Conservation (phyloP, 2,329 filamentous ascomycete genomes). For the Stenocarpella maydis region DNA sequence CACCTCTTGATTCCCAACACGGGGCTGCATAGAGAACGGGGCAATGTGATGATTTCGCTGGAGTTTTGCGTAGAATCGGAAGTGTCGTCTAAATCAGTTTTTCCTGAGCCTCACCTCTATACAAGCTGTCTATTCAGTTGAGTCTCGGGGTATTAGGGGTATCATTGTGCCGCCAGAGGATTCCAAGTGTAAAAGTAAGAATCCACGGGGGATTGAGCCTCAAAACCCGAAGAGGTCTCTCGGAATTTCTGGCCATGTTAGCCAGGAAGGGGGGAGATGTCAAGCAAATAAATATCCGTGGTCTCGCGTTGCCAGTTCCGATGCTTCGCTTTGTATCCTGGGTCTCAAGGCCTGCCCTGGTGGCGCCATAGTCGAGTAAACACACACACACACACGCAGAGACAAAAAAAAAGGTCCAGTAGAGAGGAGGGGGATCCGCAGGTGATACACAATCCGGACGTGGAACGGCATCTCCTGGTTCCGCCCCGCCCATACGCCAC, state of each 20-base stretch:
- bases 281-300: no score
- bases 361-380: neutral
- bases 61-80: slow-evolving; percentile 6
- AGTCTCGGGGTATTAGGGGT: slow-evolving; percentile 11
- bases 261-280: neutral
- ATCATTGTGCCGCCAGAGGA: neutral
- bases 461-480: no score
- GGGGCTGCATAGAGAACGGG: neutral
- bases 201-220: no score
- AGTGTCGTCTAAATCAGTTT: slow-evolving; percentile 1
- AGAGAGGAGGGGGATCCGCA: no score
- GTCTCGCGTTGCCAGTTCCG: neutral
- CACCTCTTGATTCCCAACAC: neutral
- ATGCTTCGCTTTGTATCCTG: neutral
- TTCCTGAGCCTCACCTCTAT: neutral
- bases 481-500: no score
- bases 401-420: no score
- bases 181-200: neutral
- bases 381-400: no score
- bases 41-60: slow-evolving; percentile 7
- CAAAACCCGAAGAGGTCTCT: neutral
- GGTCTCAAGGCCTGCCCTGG: neutral
- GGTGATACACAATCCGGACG: no score
- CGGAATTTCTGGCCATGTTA: slow-evolving; percentile 3
- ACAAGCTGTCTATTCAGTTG: neutral